phyloP scores from a whole-genome alignment of 140 eudicot species.

The Anethum foeniculum region DNA sequence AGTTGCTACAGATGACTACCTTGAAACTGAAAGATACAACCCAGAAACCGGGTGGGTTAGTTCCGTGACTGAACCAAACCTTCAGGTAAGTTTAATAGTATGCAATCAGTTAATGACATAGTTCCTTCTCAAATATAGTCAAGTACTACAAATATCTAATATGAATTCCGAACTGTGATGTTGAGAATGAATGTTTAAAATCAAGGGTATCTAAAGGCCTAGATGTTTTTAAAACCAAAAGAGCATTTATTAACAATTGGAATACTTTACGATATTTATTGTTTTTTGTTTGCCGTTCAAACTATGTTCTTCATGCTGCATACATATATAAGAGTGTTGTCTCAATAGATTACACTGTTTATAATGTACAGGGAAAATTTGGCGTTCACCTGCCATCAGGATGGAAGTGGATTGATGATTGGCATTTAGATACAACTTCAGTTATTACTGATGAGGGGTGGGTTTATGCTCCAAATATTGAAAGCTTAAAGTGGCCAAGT shows the following conservation, averaged over 20 bases:
- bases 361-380: slow-evolving; percentile 30
- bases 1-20: slow-evolving; percentile 34
- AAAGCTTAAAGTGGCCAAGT: slow-evolving; percentile 54
- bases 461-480: slow-evolving; percentile 68
- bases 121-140: neutral
- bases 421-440: slow-evolving; percentile 52
- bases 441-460: slow-evolving; percentile 53
- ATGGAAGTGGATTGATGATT: slow-evolving; percentile 70
- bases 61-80: slow-evolving; percentile 17
- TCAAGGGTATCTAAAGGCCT: neutral
- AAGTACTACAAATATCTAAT: neutral
- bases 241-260: neutral
- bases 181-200: neutral
- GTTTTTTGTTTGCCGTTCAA: neutral
- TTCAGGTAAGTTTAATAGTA: slow-evolving; percentile 27
- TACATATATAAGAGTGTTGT: neutral
- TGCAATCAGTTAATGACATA: neutral
- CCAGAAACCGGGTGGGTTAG: slow-evolving; percentile 48
- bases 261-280: neutral
- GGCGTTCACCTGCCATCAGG: slow-evolving; percentile 41
- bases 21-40: slow-evolving; percentile 48
- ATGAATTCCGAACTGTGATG: neutral
- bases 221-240: neutral
- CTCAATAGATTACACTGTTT: neutral
- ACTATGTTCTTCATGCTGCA: neutral